These are phyloP conservation scores for Gelatoporia subvermispora DNA, from an alignment of 768 basidiomycete genomes.

Conservation along the genomic window DNA sequence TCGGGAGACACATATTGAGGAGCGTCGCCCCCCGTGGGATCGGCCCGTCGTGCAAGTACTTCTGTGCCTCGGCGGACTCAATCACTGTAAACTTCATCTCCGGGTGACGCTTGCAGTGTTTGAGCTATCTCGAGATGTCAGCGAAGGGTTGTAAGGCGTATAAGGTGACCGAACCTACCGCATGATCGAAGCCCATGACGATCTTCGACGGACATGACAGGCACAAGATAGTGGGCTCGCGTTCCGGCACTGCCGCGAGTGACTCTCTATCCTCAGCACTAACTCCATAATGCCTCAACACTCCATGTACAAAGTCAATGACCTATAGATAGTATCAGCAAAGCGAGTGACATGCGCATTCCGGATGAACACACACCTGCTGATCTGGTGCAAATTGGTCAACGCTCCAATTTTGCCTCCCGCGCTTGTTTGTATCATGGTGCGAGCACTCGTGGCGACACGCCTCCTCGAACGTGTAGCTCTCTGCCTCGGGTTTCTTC, in stretches of 20 bases:
- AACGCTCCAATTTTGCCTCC: slow-evolving; percentile 39
- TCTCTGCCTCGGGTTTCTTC: slow-evolving; percentile 34
- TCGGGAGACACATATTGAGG: no score
- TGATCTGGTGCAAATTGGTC: slow-evolving; percentile 53
- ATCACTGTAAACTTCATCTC: slow-evolving; percentile 39
- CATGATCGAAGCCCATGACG: slow-evolving; percentile 39
- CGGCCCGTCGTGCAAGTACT: background rate
- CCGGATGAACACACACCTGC: slow-evolving; percentile 35
- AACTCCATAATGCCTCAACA: slow-evolving; percentile 28
- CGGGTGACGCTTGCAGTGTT: slow-evolving; percentile 63
- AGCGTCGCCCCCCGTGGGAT: no score
- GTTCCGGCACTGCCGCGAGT: slow-evolving; percentile 11
- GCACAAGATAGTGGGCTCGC: slow-evolving; percentile 38
- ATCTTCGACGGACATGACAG: slow-evolving; percentile 45
- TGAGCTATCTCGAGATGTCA: slow-evolving; percentile 36
- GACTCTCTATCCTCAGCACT: slow-evolving; percentile 29
- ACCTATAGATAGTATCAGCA: no score
- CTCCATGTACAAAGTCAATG: slow-evolving; percentile 34
- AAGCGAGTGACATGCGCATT: no score
- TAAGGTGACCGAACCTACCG: slow-evolving; percentile 31
- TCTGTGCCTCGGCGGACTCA: slow-evolving; percentile 2
- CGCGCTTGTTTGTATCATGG: slow-evolving; percentile 21
- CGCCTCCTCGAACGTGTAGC: slow-evolving; percentile 53
- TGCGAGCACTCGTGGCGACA: slow-evolving; percentile 55
- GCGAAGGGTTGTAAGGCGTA: background rate